Evolutionary conservation across 148 eudicot genomes (phyloP), one percentile per base, ranked within the genome.

Genomic region (Camellia lanceoleosa): DNA sequence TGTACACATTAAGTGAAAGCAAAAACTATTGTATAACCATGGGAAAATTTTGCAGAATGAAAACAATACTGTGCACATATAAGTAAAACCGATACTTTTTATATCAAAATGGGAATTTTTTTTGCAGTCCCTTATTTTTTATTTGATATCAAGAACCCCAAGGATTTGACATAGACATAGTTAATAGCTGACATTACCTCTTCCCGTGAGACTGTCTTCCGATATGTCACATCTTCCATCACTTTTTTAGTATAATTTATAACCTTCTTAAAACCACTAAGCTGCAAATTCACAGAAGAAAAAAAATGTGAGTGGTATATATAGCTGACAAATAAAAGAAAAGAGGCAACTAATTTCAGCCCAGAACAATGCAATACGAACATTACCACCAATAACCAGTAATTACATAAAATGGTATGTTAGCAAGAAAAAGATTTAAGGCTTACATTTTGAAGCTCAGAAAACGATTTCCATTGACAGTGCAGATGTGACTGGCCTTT

Each of bases 401-500:
- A 52, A 44, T 54, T 3, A 61, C 47, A 78, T 23, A 4, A 49
- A 63, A 65, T 78, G 16, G 41, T 44, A 23, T 15, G 59, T 75
- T 10, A 66, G 49, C 10, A 64, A 9, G 7, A 52, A 30, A 66
- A n/a, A 64, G 49, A 66, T 77, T 44, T 7, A 68, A 68, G 11
- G 20, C 90, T 87, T 85, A 94, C 99, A 88, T 92, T 91, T 80
- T 94, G 98, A 78, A 97, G 89, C 81, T 94, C 98, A 42, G 79
- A 83, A 54, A 90, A 81, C 56, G 98, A 68, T 86, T 87, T 97
- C 99, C 98, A 97, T 76, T 89, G 91, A 84, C 97, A 97, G 71
- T 94, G 99, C 61, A 97, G 83, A 88, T 97, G 98, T 58, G 99
- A 97, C 70, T 90, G 98, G 71, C 99, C 99, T 86, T 94, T 97